Base-by-base conservation (phyloP, 495 filamentous ascomycete genomes). In the Annulohypoxylon maeteangense region DNA sequence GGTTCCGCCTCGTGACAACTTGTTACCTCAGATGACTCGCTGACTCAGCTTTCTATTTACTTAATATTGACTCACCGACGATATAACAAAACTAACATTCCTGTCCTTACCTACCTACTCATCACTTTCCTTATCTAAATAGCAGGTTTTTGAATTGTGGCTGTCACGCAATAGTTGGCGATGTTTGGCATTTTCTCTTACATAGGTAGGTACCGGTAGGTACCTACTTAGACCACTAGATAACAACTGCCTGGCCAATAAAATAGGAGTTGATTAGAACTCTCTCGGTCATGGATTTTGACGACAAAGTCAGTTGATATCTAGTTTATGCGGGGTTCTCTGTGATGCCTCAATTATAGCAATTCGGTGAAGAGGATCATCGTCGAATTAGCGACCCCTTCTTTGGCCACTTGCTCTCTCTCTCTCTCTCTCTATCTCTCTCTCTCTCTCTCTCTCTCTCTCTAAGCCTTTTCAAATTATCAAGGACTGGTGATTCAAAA, bases 361-460 rank as follows among this genome's bases (percentile, higher is more conserved):
- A 57, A 14, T 25, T 72, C 69, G 69, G 69, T 72, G 45, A 67
- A 64, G 63, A 48, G 5, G 64, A 72, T 67, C 58, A 47, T 64
- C 69, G 14, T 53, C 18, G 8, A 34, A 18, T n/a, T 23, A 10
- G 16, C 16, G 42, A 23, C 20, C 45, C 45, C 36, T 61, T 32
- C 50, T 18, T 27, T 42, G 6, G 31, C 29, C 18, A 20, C 36
- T 8, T 48, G 7, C 29, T 44, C 18, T 20, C 5, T 57, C 5
- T 11, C 22, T 48, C 57, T 11, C 34, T 3, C 10, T 48, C n/a
- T n/a, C n/a, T n/a, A n/a, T n/a, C n/a, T n/a, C n/a, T n/a, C n/a
- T n/a, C n/a, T n/a, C n/a, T n/a, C n/a, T n/a, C n/a, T n/a, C n/a
- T n/a, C n/a, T n/a, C n/a, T n/a, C n/a, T n/a, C n/a, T n/a, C n/a